Evolutionary conservation across 2,329 filamentous ascomycete species (phyloP).

Genomic region (Claviceps sp.): DNA sequence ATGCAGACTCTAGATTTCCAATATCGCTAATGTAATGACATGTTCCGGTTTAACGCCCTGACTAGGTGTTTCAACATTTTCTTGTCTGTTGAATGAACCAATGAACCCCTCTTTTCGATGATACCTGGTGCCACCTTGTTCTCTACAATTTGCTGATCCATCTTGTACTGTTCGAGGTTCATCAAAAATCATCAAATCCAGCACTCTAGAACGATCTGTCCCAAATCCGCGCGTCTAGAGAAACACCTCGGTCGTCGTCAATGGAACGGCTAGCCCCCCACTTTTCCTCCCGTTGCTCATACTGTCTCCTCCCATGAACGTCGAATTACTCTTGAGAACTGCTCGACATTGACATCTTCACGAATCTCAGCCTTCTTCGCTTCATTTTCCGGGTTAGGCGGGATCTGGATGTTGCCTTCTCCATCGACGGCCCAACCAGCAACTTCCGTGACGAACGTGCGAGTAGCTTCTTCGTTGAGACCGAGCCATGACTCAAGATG

Average conservation of each 20-base stretch:
- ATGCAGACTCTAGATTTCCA: constrained; percentile 17
- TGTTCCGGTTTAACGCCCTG: constrained; percentile 22
- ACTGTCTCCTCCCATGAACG: constrained; percentile 67
- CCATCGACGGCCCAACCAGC: constrained; percentile 74
- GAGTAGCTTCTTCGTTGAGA: constrained; percentile 50
- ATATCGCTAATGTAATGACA: constrained; percentile 22
- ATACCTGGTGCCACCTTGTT: not conserved
- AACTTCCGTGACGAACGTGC: constrained; percentile 71
- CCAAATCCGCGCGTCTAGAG: not conserved
- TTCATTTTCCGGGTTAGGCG: constrained; percentile 93
- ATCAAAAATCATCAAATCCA: not conserved
- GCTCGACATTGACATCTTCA: constrained; percentile 87
- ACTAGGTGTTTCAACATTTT: constrained; percentile 15
- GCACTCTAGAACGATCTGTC: not conserved
- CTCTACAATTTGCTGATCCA: not conserved
- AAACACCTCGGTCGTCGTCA: not conserved
- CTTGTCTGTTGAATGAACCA: constrained; percentile 17
- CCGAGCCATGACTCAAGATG: constrained; percentile 67
- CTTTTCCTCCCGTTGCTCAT: constrained; percentile 8
- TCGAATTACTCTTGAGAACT: constrained; percentile 67
- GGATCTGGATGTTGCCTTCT: constrained; percentile 56
- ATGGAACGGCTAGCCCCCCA: not conserved
- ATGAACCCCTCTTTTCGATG: constrained; percentile 14
- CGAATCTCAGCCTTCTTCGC: constrained; percentile 89
- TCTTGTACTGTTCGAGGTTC: not conserved